phyloP scores from a whole-genome alignment of 352 stramenopile genomes.

The Pythium aristosporum region DNA sequence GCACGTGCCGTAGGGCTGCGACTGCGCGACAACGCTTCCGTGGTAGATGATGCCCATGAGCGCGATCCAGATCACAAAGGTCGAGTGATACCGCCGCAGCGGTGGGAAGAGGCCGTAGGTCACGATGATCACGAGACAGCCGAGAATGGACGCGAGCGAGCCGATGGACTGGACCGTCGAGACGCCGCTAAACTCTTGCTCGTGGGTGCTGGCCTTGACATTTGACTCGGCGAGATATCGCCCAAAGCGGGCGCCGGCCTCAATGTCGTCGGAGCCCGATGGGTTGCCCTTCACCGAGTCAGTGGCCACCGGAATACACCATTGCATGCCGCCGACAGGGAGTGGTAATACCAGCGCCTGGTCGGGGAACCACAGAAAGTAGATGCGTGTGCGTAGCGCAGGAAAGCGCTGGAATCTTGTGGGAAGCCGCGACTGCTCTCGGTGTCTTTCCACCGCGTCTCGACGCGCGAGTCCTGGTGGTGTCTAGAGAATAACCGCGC shows the following conservation, averaged over 20 bases:
- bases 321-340: conserved; percentile 14
- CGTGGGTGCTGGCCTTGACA: conserved; percentile 2
- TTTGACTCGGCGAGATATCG: conserved; percentile 9
- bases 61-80: conserved; percentile 78
- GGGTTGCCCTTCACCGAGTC: neutral
- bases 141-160: conserved; percentile 68
- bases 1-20: conserved; percentile 48
- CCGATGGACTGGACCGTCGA: conserved; percentile 53
- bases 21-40: conserved; percentile 60
- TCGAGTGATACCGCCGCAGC: conserved; percentile 77
- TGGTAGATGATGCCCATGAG: conserved; percentile 83
- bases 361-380: too few relatives aligned
- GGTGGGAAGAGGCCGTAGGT: conserved; percentile 82
- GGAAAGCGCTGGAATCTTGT: neutral
- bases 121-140: conserved; percentile 75
- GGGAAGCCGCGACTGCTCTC: too few relatives aligned
- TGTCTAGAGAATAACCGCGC: too few relatives aligned
- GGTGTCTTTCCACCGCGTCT: too few relatives aligned
- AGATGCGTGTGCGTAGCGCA: too few relatives aligned
- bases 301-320: conserved; percentile 3
- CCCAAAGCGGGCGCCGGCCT: conserved; percentile 13
- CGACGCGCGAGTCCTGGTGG: too few relatives aligned
- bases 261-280: neutral
- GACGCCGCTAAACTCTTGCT: conserved; percentile 58
- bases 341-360: neutral